Conservation (phyloP, 129 eudicot species). For the Deinandra increscens region DNA sequence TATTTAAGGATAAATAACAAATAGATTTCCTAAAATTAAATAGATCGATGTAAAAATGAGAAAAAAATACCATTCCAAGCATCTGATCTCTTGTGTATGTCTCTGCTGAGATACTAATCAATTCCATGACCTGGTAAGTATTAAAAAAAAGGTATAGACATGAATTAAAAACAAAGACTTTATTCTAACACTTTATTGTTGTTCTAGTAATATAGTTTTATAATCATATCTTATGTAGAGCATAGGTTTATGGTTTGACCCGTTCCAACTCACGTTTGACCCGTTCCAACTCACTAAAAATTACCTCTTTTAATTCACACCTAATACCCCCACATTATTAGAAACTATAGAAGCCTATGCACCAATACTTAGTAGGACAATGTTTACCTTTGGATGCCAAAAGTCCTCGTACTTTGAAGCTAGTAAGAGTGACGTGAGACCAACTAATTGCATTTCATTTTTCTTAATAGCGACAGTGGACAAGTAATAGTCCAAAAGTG, state of each 20-base stretch:
- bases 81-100: conserved; percentile 75
- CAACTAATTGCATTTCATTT: conserved; percentile 87
- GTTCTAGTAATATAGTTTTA: too few species aligned
- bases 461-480: conserved; percentile 54
- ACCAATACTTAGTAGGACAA: background rate
- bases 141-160: background rate
- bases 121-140: conserved; percentile 59
- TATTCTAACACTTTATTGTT: too few species aligned
- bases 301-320: background rate
- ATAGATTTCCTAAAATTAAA: background rate
- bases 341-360: background rate
- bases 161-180: background rate
- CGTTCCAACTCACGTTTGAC: background rate
- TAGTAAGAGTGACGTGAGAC: conserved; percentile 81
- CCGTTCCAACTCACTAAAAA: background rate
- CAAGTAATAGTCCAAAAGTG: conserved; percentile 71
- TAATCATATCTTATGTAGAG: too few species aligned
- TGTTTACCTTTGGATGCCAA: conserved; percentile 95
- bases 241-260: background rate
- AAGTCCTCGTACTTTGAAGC: conserved; percentile 98
- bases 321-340: too few species aligned
- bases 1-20: background rate
- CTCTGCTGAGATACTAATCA: conserved; percentile 87
- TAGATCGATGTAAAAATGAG: background rate
- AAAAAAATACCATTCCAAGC: conserved; percentile 60